phyloP scores from a whole-genome alignment of 2,329 filamentous ascomycete species.

The Trichoderma citrinoviride region DNA sequence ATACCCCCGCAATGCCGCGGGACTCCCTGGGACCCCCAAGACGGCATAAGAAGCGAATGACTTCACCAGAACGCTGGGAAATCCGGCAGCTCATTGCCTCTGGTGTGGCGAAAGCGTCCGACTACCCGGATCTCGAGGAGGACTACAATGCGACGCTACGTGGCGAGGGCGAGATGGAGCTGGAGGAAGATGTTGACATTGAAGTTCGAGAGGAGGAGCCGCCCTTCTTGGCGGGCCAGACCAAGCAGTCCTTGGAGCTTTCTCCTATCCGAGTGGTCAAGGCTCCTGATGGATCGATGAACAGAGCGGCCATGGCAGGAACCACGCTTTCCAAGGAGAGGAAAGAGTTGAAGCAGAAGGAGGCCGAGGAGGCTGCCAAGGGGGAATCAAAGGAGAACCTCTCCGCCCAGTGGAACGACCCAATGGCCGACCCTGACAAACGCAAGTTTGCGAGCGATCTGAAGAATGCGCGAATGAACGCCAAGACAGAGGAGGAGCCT shows the following conservation, averaged over 20 bases:
- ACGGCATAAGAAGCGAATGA: slow-evolving; percentile 84
- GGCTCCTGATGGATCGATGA: slow-evolving; percentile 96
- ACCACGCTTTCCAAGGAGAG: slow-evolving; percentile 85
- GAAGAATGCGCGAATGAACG: slow-evolving; percentile 61
- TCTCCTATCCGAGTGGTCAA: slow-evolving; percentile 97
- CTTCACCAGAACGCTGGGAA: slow-evolving; percentile 95
- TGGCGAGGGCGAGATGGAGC: slow-evolving; percentile 81
- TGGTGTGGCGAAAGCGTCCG: slow-evolving; percentile 85
- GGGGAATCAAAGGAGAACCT: slow-evolving; percentile 80
- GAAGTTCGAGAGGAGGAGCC: slow-evolving; percentile 96
- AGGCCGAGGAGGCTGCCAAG: slow-evolving; percentile 71
- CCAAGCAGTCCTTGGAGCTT: slow-evolving; percentile 90
- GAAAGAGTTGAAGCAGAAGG: slow-evolving; percentile 82
- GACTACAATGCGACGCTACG: slow-evolving; percentile 86
- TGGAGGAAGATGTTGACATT: slow-evolving; percentile 96
- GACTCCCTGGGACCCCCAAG: slow-evolving; percentile 45
- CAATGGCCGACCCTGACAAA: slow-evolving; percentile 83
- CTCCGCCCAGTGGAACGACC: slow-evolving; percentile 91
- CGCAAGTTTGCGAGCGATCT: slow-evolving; percentile 87
- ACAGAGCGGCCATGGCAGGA: slow-evolving; percentile 92
- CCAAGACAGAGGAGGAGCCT: slow-evolving; percentile 67
- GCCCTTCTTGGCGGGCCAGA: slow-evolving; percentile 92
- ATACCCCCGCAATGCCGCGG: slow-evolving; percentile 36
- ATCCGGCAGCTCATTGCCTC: slow-evolving; percentile 95
- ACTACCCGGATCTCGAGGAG: slow-evolving; percentile 92